Base-by-base conservation (phyloP, 2,329 filamentous ascomycete species). In the Fusarium acutatum region DNA sequence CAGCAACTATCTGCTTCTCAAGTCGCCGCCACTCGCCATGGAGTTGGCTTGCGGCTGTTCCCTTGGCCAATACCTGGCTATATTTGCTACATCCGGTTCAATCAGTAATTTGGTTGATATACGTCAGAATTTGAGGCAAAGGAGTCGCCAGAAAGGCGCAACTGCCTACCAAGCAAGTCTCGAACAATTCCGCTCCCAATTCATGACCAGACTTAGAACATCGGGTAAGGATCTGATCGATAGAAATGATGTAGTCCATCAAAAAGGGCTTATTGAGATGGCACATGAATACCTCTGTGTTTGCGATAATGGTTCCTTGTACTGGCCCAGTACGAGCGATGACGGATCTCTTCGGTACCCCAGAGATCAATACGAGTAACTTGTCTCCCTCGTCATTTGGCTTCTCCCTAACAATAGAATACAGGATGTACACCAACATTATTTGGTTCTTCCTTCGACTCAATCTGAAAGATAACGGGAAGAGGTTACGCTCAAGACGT, bases 261-360 rank as follows among this genome's bases (percentile, higher is more conserved):
- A 15, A 3, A 3, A 22, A 3, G 64, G 64, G 3, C 30, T 72
- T 1, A 12, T 65, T 7, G 22, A 69, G 8, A 66, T 73, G 69
- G 40, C 69, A 6, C 69, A 72, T 7, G 14, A 13, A 12, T 72
- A 60, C 4, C 44, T 72, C 22, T 72, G 69, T 15, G 7, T 35
- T 10, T 5, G 4, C 8, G 15, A 7, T 0, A 46, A 72, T 30
- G 69, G 69, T 3, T 5, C n/a, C 8, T 2, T 3, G 10, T 57
- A 58, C 17, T 72, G 69, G 69, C 44, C 40, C 5, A 17, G 5
- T 56, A 35, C 22, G 3, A 26, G 5, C 6, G 14, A 26, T 17
- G 41, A 35, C 5, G 44, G 44, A 17, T 47, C 44, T 47, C 44
- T 47, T 47, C 44, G 20, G 3, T 47, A 30, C 10, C 13, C 28